Conservation (phyloP, 805 yeast genomes). For the Kluyveromyces starmeri region DNA sequence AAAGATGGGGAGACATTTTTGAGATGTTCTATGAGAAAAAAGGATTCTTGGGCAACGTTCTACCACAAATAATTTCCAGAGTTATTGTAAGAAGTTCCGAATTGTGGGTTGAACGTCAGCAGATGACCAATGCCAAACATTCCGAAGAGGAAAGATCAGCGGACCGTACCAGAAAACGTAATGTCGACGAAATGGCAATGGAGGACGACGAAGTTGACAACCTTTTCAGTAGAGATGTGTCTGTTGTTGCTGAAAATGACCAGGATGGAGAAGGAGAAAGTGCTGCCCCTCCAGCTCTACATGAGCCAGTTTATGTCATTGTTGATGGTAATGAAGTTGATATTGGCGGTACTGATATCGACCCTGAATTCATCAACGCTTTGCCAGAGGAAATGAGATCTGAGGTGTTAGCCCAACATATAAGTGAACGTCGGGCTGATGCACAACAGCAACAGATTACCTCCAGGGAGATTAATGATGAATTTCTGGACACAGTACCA, state of each 20-base stretch:
- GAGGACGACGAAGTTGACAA: constrained; percentile 24
- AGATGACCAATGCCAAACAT: constrained; percentile 15
- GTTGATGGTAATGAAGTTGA: constrained; percentile 77
- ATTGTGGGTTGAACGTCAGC: constrained; percentile 20
- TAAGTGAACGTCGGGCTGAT: constrained; percentile 62
- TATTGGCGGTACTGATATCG: constrained; percentile 83
- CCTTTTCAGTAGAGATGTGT: not conserved
- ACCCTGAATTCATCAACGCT: constrained; percentile 83
- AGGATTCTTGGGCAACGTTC: constrained; percentile 29
- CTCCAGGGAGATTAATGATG: constrained; percentile 65
- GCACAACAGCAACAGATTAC: constrained; percentile 37
- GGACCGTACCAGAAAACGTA: constrained; percentile 21
- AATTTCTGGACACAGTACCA: constrained; percentile 74
- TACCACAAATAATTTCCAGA: constrained; percentile 37
- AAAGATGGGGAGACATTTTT: constrained; percentile 60
- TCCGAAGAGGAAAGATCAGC: constrained; percentile 26
- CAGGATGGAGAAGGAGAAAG: constrained; percentile 5
- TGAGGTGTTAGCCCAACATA: constrained; percentile 80
- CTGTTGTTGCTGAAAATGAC: constrained; percentile 3
- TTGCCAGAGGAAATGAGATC: constrained; percentile 89
- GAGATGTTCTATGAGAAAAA: constrained; percentile 41
- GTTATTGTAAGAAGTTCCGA: constrained; percentile 43
- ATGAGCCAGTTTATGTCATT: constrained; percentile 54
- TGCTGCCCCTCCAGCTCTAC: constrained; percentile 10
- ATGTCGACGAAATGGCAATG: constrained; percentile 11